phyloP scores from a whole-genome alignment of 2,329 filamentous ascomycete species.

The Samsoniella hepiali region DNA sequence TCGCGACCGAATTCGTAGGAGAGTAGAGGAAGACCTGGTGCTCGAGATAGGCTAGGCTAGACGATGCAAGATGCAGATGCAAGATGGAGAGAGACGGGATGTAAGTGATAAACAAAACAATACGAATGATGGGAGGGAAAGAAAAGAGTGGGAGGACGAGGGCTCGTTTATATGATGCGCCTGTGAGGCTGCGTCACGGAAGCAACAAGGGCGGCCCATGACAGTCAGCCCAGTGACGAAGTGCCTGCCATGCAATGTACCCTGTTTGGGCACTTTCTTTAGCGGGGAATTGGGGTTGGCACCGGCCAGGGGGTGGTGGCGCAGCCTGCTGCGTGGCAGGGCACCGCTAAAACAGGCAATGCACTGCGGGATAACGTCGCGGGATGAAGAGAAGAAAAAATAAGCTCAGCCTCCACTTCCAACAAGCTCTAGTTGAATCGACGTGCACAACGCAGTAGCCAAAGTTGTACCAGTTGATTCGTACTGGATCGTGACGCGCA shows the following conservation, averaged over 20 bases:
- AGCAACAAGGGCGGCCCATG: neutral
- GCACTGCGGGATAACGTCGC: constrained; percentile 2
- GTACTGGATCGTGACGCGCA: neutral
- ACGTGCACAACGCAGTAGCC: neutral
- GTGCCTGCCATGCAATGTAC: neutral
- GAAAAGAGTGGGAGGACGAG: constrained; percentile 2
- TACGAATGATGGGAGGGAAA: neutral
- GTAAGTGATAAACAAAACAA: neutral
- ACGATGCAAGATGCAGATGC: neutral
- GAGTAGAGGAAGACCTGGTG: neutral
- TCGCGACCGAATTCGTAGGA: neutral
- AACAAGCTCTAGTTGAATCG: neutral
- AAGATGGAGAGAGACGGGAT: neutral
- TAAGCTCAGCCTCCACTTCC: neutral
- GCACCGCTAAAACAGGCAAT: neutral
- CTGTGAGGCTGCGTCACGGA: neutral
- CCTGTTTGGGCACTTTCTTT: neutral
- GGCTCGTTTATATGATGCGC: constrained; percentile 12
- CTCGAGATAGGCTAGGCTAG: neutral
- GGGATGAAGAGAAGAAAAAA: neutral
- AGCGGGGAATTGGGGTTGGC: constrained; percentile 6
- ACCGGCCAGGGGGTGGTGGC: constrained; percentile 5
- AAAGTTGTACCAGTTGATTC: neutral
- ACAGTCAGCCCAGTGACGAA: constrained; percentile 2
- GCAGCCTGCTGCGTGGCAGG: constrained; percentile 5